phyloP scores from a whole-genome alignment of 495 filamentous ascomycete species.

The Talaromyces stipitatus region DNA sequence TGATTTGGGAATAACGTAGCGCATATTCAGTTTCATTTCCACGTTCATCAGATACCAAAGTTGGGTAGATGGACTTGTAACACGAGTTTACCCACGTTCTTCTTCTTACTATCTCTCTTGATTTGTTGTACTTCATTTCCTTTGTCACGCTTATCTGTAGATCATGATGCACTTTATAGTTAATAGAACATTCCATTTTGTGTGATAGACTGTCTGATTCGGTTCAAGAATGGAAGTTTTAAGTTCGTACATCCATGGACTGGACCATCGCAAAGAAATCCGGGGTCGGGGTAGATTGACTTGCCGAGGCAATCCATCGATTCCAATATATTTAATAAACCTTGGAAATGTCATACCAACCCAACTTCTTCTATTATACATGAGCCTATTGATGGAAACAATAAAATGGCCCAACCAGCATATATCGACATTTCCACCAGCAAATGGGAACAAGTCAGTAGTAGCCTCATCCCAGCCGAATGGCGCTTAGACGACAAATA shows the following conservation, averaged over 20 bases:
- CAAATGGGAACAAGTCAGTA: constrained; percentile 37
- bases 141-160: constrained; percentile 1
- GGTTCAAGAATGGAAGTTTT: no score
- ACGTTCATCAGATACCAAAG: constrained; percentile 1
- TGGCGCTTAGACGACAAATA: constrained; percentile 31
- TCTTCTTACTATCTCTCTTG: not conserved
- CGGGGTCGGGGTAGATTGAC: not conserved
- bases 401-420: constrained; percentile 8
- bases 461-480: constrained; percentile 38
- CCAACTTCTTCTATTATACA: not conserved
- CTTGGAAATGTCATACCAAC: not conserved
- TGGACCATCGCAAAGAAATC: not conserved
- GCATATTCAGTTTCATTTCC: not conserved
- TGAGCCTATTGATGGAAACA: not conserved
- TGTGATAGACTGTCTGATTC: not conserved
- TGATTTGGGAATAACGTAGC: not conserved
- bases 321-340: no score
- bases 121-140: not conserved
- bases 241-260: not conserved
- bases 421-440: constrained; percentile 29
- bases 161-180: constrained; percentile 2
- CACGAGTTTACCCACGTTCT: constrained; percentile 1
- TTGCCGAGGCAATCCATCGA: not conserved
- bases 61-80: constrained; percentile 1
- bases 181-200: constrained; percentile 1